Percentiles rank a stretch among this genome's conserved stretches.
These are phyloP conservation scores for Takakia lepidozioides DNA, from an alignment of 225 moss, liverwort and hornwort species.

Conservation along the genomic window DNA sequence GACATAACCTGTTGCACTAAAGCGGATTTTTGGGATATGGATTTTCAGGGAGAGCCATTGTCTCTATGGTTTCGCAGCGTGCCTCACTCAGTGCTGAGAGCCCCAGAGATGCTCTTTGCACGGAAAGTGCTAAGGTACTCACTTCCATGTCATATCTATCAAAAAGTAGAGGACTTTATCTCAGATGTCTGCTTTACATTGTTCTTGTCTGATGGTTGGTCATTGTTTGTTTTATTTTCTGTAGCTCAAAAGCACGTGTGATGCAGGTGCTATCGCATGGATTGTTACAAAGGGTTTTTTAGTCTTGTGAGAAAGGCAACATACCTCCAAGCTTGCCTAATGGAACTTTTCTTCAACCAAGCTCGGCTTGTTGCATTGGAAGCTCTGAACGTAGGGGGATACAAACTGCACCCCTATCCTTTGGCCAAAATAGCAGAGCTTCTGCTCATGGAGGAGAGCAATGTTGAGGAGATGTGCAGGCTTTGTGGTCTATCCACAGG, in stretches of 20 bases:
- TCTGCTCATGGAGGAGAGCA: slow-evolving; percentile 61
- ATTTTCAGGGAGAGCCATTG: slow-evolving; percentile 70
- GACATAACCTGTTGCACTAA: no score
- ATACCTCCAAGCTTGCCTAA: slow-evolving; percentile 74
- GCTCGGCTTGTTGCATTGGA: slow-evolving; percentile 55
- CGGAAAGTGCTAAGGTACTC: slow-evolving; percentile 65
- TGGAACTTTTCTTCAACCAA: slow-evolving; percentile 79
- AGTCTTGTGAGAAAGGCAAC: slow-evolving; percentile 64
- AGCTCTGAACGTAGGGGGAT: slow-evolving; percentile 62
- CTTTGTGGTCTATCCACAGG: slow-evolving; percentile 65
- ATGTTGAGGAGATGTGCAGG: slow-evolving; percentile 61
- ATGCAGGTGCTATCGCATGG: slow-evolving; percentile 64
- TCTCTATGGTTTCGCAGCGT: slow-evolving; percentile 85
- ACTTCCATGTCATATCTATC: background rate
- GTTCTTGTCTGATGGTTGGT: no score
- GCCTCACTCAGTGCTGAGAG: slow-evolving; percentile 39
- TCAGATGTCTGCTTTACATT: no score
- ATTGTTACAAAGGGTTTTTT: slow-evolving; percentile 70
- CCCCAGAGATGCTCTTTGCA: slow-evolving; percentile 55
- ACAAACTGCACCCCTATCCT: slow-evolving; percentile 81
- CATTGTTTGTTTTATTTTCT: background rate
- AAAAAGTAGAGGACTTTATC: background rate
- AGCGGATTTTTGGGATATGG: no score
- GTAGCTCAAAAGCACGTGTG: slow-evolving; percentile 1
- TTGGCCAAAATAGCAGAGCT: slow-evolving; percentile 63